These are phyloP conservation scores for Chloroidium sp. DNA, from an alignment of 163 green algal species.

Conservation along the genomic window DNA sequence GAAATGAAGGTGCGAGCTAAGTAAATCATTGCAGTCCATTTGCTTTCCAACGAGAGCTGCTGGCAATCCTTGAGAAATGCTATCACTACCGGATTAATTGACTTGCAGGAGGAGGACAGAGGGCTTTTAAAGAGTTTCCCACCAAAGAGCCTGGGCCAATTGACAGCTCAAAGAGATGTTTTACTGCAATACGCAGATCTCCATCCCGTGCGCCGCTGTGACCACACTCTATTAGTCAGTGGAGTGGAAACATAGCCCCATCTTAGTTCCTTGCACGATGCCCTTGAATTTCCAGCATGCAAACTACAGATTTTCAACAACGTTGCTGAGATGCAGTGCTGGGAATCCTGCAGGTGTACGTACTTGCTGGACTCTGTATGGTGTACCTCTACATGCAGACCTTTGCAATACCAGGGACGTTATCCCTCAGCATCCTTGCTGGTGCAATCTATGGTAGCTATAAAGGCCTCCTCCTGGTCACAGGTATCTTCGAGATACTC, in stretches of 20 bases:
- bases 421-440: conserved; percentile 57
- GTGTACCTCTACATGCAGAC: conserved; percentile 54
- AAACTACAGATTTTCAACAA: conserved; percentile 4
- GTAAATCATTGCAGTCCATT: no score
- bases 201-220: conserved; percentile 2
- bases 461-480: conserved; percentile 21
- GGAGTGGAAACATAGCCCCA: background rate
- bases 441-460: conserved; percentile 56
- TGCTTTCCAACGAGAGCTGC: no score
- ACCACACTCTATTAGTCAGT: background rate
- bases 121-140: conserved; percentile 10
- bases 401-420: conserved; percentile 66
- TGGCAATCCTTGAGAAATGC: no score
- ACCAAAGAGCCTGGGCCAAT: conserved; percentile 9
- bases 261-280: conserved; percentile 7
- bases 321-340: background rate
- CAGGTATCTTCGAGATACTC: background rate
- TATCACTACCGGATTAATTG: no score
- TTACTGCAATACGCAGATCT: conserved; percentile 10
- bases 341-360: conserved; percentile 5
- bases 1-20: no score
- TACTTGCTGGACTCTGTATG: conserved; percentile 9
- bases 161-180: conserved; percentile 21
- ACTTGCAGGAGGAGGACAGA: no score
- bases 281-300: background rate